These are phyloP conservation scores for Tillandsia fasciculata DNA, from an alignment of 176 grass and related monocot genomes.

Conservation along the genomic window DNA sequence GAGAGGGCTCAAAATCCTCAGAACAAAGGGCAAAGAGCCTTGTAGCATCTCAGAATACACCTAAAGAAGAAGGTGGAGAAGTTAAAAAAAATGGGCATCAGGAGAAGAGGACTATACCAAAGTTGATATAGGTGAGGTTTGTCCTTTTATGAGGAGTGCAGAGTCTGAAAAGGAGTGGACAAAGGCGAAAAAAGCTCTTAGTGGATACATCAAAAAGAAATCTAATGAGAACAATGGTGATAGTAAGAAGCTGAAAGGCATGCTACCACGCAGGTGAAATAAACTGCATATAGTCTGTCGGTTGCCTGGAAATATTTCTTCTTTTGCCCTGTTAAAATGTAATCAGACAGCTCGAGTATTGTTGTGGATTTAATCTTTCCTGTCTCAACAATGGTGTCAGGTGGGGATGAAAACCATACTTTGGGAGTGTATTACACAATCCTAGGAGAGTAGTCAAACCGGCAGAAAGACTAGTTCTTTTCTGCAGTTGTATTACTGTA, in stretches of 20 bases:
- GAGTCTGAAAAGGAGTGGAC: slow-evolving; percentile 73
- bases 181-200: slow-evolving; percentile 56
- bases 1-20: slow-evolving; percentile 1
- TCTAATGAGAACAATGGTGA: slow-evolving; percentile 28
- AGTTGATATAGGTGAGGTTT: slow-evolving; percentile 71
- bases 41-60: not conserved
- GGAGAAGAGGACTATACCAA: slow-evolving; percentile 45
- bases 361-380: no score
- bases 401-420: no score
- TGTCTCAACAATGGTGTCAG: no score
- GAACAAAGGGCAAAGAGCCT: slow-evolving; percentile 1
- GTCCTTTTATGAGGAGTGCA: slow-evolving; percentile 73
- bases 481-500: no score
- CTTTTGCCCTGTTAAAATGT: no score
- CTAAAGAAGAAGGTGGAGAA: slow-evolving; percentile 1
- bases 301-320: no score
- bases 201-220: slow-evolving; percentile 57
- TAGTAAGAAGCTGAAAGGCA: slow-evolving; percentile 22
- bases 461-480: no score
- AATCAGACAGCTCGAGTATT: no score
- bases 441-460: no score
- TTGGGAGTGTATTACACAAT: no score
- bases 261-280: slow-evolving; percentile 11
- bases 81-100: slow-evolving; percentile 8
- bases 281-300: slow-evolving; percentile 6